Evolutionary conservation across 768 basidiomycete species (phyloP), one percentile per base, ranked within the genome.

Genomic region (Pleurotus tuber-regium): DNA sequence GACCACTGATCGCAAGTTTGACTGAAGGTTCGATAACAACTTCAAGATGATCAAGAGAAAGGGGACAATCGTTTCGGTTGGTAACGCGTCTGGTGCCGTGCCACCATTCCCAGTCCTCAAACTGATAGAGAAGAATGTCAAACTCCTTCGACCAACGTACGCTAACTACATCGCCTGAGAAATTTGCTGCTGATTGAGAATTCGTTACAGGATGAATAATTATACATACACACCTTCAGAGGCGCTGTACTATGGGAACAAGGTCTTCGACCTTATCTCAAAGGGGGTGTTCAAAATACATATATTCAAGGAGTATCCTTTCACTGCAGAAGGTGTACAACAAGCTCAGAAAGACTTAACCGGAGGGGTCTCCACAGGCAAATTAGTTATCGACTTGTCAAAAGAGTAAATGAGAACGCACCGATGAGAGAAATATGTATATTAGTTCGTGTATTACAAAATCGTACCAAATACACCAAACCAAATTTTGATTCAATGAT

Each of bases 81-180:
- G 97, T 0, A 98, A 98, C 59, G 92, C 96, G 0, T 96, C 92
- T 7, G 94, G 94, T 1, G 68, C 86, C 6, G 88, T 91, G 1
- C 80, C 82, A 23, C 86, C 90, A 0, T 84, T 97, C 63, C 69
- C 85, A 2, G 79, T 88, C 0, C 69, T 89, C 41, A 87, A 80
- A 58, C 82, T 98, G 11, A 70, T 75, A 0, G 77, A 84, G 54
- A 98, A 94, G 73, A 95, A 96, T 59, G 63, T 96, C 57, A 90
- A 85, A 57, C 70, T 92, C 8, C 58, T 83, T 41, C 83, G 89
- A 25, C 91, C 91, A n/a, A 80, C 76, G 90, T 92, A 61, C 52
- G 82, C 73, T 21, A 6, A 30, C 7, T 29, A 4, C 42, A 1
- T 42, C 18, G 5, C 25, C 29, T 19, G 14, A 14, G 46, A 7